A percentile compares a stretch with the other conserved stretches of the same genome.
Evolutionary conservation across 371 early-diverging fungal genomes (phyloP).

Genomic region (Aphelidium insulamus): DNA sequence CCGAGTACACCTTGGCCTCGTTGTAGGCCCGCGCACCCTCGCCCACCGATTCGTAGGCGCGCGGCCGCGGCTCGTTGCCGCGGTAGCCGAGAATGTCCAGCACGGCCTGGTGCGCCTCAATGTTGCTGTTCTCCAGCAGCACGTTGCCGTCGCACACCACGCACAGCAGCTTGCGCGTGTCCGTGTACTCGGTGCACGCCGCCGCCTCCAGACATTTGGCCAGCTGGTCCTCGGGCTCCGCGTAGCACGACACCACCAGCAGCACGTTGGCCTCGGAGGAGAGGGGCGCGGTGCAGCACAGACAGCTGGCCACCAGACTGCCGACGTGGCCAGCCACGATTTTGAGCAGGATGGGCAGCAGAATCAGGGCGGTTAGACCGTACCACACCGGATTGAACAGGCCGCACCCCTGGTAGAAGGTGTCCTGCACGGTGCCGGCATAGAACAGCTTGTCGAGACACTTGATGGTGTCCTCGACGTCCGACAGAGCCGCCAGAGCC

Average conservation of each 20-base stretch:
- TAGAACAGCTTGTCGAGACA: constrained; percentile 1
- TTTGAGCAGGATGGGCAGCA: not conserved
- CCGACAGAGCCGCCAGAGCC: no score
- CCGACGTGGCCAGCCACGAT: not conserved
- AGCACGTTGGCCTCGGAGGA: no score
- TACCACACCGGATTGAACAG: not conserved
- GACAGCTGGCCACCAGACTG: constrained; percentile 6
- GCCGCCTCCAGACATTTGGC: constrained; percentile 19
- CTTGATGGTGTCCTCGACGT: no score
- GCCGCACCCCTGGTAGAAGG: not conserved
- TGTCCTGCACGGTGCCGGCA: not conserved
- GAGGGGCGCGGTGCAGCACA: no score
- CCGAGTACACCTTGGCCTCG: constrained; percentile 19
- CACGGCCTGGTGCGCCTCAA: constrained; percentile 31
- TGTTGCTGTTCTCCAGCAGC: constrained; percentile 21
- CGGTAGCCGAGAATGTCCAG: constrained; percentile 17
- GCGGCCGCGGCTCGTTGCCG: constrained; percentile 9
- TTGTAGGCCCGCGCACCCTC: constrained; percentile 15
- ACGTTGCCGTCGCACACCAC: constrained; percentile 18
- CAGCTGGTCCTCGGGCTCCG: constrained; percentile 24
- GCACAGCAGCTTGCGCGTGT: constrained; percentile 17
- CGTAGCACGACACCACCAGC: constrained; percentile 22
- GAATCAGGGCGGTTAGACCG: no score
- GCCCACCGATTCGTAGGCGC: constrained; percentile 16
- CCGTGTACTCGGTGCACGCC: constrained; percentile 12